Evolutionary conservation across 2,329 filamentous ascomycete species (phyloP), one percentile per base, ranked within the genome.

Genomic region (Fusarium pseudocircinatum): DNA sequence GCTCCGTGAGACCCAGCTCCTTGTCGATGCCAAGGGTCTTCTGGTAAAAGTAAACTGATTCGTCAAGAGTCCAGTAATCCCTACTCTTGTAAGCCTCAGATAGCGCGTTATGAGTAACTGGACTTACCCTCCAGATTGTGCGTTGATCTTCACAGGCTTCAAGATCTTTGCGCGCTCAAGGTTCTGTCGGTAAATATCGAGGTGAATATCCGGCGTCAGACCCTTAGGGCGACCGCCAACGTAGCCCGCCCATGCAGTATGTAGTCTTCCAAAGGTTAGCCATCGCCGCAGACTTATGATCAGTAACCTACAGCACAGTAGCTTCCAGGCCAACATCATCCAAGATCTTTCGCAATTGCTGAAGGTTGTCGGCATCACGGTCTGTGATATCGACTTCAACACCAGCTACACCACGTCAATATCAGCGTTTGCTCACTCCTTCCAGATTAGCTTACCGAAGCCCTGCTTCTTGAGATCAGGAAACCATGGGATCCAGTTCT

Each of bases 21-120:
- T 20, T 36, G n/a, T 52, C 49, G 2, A 52, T 36, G 6, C 1
- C 9, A 8, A 52, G 14, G 1, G 32, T 36, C 32, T 26, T 9
- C n/a, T 52, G 13, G 4, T 52, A 52, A 6, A 36, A 52, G 9
- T 36, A 36, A 0, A 36, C 32, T 9, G 32, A 52, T 2, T 52
- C 32, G 7, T 52, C n/a, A 3, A 36, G n/a, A 12, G 1, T 52
- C 49, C 49, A 52, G 18, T 52, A 52, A 1, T 49, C 46, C 0
- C 46, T 32, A 5, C 11, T n/a, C 4, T 18, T 3, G 11, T 32
- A 2, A 49, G 22, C 1, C 5, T 32, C 1, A 0, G 0, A 32
- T 16, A 20, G 4, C 16, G 3, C 4, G 0, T 0, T 9, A 6
- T 8, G 7, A 4, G 13, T 12, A 1, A 11, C 4, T 8, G 3